Evolutionary conservation across 2,329 filamentous ascomycete genomes (phyloP).

Genomic region (Cercospora sp.): DNA sequence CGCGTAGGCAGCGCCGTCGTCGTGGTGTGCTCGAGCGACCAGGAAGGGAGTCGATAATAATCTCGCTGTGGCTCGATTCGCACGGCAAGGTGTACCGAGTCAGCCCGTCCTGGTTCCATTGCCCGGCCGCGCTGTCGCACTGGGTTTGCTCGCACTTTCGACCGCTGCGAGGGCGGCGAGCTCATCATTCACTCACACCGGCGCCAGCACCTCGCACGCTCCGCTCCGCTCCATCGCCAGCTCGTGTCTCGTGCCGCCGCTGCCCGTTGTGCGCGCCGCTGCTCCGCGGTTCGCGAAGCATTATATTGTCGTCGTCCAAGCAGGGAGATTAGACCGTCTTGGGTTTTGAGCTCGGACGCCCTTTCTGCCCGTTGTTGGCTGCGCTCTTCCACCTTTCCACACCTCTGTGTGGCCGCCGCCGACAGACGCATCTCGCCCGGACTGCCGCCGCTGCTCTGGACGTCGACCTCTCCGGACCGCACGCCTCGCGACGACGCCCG

Average conservation of each 20-base stretch:
- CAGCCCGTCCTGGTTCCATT: conserved; percentile 12
- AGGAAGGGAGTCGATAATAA: background rate
- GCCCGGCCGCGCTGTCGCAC: conserved; percentile 14
- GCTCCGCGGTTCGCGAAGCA: background rate
- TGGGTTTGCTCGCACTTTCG: conserved; percentile 12
- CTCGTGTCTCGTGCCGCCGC: background rate
- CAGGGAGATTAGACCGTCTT: conserved; percentile 13
- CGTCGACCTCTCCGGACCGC: conserved; percentile 6
- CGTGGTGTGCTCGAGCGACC: conserved; percentile 3
- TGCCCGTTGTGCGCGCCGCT: background rate
- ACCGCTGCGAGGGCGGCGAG: background rate
- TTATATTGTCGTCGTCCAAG: conserved; percentile 3
- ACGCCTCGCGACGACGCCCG: conserved; percentile 15
- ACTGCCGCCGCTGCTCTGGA: conserved; percentile 9
- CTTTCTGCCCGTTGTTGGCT: conserved; percentile 3
- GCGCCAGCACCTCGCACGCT: background rate
- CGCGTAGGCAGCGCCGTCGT: background rate
- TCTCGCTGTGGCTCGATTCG: conserved; percentile 5
- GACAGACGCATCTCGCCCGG: background rate
- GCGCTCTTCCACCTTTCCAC: conserved; percentile 10
- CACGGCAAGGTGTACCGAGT: conserved; percentile 17
- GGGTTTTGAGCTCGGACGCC: conserved; percentile 7
- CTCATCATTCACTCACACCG: background rate
- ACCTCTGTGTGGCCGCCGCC: conserved; percentile 5
- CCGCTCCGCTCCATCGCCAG: background rate